Conservation (phyloP, 1,284 basidiomycete species). For the Garcileccinum viscosum region DNA sequence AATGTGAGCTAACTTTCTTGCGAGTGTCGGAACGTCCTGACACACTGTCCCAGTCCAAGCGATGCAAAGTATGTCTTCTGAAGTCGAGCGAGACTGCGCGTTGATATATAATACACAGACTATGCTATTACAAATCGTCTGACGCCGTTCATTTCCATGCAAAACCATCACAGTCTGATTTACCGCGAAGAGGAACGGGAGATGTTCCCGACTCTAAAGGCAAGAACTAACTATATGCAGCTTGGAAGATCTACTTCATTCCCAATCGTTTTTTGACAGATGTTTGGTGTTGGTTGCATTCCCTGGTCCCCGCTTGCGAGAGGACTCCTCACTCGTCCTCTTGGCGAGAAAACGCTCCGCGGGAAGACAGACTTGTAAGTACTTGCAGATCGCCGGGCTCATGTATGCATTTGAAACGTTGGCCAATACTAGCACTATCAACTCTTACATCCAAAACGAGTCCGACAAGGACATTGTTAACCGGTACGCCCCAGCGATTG, state of each 20-base stretch:
- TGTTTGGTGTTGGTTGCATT: conserved; percentile 41
- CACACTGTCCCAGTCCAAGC: conserved; percentile 29
- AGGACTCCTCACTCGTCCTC: conserved; percentile 45
- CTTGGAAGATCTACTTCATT: background rate
- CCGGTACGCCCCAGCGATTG: conserved; percentile 19
- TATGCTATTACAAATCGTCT: conserved; percentile 42
- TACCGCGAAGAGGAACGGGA: conserved; percentile 61
- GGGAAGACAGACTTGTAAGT: conserved; percentile 36
- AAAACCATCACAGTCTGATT: conserved; percentile 50
- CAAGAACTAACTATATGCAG: conserved; percentile 1
- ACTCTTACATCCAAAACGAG: conserved; percentile 27
- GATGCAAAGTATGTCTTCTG: conserved; percentile 35
- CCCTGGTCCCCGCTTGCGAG: conserved; percentile 46
- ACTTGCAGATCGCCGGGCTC: too few species aligned
- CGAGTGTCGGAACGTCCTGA: conserved; percentile 10
- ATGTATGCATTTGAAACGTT: background rate
- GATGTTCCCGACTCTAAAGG: conserved; percentile 51
- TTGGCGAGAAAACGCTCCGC: conserved; percentile 31
- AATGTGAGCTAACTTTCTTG: conserved; percentile 28
- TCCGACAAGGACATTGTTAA: conserved; percentile 31
- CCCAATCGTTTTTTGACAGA: conserved; percentile 36
- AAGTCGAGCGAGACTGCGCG: conserved; percentile 25
- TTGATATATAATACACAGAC: conserved; percentile 33
- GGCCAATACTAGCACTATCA: conserved; percentile 17
- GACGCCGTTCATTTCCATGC: conserved; percentile 61